Conservation (phyloP, 148 eudicot genomes). For the Silene uniflora region DNA sequence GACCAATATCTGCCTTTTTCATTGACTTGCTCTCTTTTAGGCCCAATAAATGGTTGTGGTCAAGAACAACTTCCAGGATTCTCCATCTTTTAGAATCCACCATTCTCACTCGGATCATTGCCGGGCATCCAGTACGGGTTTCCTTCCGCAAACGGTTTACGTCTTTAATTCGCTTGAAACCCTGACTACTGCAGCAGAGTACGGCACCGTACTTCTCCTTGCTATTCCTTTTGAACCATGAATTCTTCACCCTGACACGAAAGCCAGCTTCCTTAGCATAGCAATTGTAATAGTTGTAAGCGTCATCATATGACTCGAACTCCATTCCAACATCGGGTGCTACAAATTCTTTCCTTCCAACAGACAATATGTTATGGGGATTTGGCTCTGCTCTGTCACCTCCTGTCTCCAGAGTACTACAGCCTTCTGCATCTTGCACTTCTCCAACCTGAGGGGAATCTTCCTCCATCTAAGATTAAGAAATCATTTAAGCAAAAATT, state of each 20-base stretch:
- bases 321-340: conserved; percentile 79
- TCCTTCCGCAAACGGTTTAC: conserved; percentile 63
- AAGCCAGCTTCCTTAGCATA: conserved; percentile 78
- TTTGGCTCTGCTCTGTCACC: conserved; percentile 29
- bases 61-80: conserved; percentile 54
- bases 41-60: conserved; percentile 67
- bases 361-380: conserved; percentile 28
- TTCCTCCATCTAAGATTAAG: conserved; percentile 44
- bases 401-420: conserved; percentile 24
- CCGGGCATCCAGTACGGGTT: conserved; percentile 78
- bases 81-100: conserved; percentile 71
- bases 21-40: conserved; percentile 39
- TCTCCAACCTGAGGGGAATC: conserved; percentile 32
- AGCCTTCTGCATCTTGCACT: conserved; percentile 23
- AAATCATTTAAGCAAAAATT: neutral
- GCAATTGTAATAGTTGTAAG: conserved; percentile 72
- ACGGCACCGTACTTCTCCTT: conserved; percentile 89
- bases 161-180: conserved; percentile 76
- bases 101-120: conserved; percentile 65
- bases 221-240: conserved; percentile 82
- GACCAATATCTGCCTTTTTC: conserved; percentile 35
- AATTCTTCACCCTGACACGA: conserved; percentile 73
- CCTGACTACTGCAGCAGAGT: conserved; percentile 86
- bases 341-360: conserved; percentile 54
- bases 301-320: conserved; percentile 88